A percentile compares a stretch with the other conserved stretches of the same genome.
phyloP scores from a whole-genome alignment of 2,329 filamentous ascomycete species.

The Pyrenophora graminea region DNA sequence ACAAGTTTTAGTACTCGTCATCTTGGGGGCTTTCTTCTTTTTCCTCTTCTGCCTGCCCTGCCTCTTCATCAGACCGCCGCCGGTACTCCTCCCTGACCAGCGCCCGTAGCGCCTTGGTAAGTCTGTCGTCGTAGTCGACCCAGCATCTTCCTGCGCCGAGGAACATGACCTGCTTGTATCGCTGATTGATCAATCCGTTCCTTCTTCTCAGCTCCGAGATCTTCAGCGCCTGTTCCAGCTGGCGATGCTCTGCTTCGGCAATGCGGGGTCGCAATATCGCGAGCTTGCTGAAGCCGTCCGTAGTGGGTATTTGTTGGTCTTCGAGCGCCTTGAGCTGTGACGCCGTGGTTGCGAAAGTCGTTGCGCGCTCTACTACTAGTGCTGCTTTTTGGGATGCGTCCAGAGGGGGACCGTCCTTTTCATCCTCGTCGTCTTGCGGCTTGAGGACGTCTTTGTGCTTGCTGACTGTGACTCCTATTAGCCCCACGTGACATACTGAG shows the following conservation, averaged over 20 bases:
- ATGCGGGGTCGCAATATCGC: conserved; percentile 65
- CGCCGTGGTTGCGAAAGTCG: conserved; percentile 48
- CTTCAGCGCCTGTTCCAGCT: conserved; percentile 64
- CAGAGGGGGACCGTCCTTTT: conserved; percentile 25
- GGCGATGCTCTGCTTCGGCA: conserved; percentile 62
- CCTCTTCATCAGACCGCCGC: conserved; percentile 51
- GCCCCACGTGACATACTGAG: not conserved
- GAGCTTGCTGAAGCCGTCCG: conserved; percentile 56
- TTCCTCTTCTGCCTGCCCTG: not conserved
- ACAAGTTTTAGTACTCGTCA: conserved; percentile 15
- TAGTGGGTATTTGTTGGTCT: conserved; percentile 50
- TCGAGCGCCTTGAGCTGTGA: conserved; percentile 52
- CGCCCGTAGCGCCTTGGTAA: conserved; percentile 67
- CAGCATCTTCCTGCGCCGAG: conserved; percentile 70
- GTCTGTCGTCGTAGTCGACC: conserved; percentile 70
- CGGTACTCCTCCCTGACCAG: conserved; percentile 66
- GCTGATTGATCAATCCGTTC: conserved; percentile 60
- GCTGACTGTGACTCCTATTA: conserved; percentile 38
- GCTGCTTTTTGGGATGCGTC: conserved; percentile 33
- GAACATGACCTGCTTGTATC: conserved; percentile 75
- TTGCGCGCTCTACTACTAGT: conserved; percentile 52
- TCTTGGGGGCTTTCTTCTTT: conserved; percentile 8
- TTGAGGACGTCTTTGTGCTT: conserved; percentile 49
- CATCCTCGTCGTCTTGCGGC: conserved; percentile 20
- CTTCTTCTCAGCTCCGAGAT: conserved; percentile 66